phyloP scores from a whole-genome alignment of 1,139 yeast genomes.

The Pichia sp. region DNA sequence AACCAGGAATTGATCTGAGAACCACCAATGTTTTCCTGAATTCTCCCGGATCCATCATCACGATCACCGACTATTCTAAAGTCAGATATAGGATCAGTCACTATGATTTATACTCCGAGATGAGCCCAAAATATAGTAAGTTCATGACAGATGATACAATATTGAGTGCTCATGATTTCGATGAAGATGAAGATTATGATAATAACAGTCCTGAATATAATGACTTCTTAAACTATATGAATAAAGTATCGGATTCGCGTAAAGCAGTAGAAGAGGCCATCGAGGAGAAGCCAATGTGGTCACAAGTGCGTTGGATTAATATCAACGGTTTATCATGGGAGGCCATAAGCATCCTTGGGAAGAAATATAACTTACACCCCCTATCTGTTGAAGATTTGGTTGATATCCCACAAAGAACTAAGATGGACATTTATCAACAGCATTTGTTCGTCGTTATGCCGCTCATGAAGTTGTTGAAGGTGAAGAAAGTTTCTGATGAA shows the following conservation, averaged over 20 bases:
- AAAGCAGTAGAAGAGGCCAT: slow-evolving; percentile 26
- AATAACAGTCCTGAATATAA: slow-evolving; percentile 11
- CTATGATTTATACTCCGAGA: slow-evolving; percentile 33
- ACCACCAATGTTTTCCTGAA: slow-evolving; percentile 46
- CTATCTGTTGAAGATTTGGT: slow-evolving; percentile 54
- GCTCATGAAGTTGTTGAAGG: slow-evolving; percentile 40
- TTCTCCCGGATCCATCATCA: slow-evolving; percentile 33
- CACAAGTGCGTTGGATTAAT: slow-evolving; percentile 50
- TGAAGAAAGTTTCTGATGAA: slow-evolving; percentile 14
- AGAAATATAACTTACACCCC: slow-evolving; percentile 40
- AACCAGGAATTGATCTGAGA: slow-evolving; percentile 50
- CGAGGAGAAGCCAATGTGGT: slow-evolving; percentile 39
- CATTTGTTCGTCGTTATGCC: slow-evolving; percentile 51
- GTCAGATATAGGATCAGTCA: slow-evolving; percentile 40
- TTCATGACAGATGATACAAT: slow-evolving; percentile 13
- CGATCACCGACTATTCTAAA: slow-evolving; percentile 43
- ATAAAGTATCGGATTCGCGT: slow-evolving; percentile 24
- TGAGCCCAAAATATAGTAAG: slow-evolving; percentile 18
- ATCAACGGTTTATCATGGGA: slow-evolving; percentile 58
- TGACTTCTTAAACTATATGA: slow-evolving; percentile 19
- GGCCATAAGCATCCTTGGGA: slow-evolving; percentile 48
- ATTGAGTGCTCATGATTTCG: slow-evolving; percentile 15
- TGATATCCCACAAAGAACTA: slow-evolving; percentile 54
- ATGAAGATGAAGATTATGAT: slow-evolving; percentile 1
- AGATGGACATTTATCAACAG: slow-evolving; percentile 45